Conservation (phyloP, 768 basidiomycete species). For the Myochromella boudieri region DNA sequence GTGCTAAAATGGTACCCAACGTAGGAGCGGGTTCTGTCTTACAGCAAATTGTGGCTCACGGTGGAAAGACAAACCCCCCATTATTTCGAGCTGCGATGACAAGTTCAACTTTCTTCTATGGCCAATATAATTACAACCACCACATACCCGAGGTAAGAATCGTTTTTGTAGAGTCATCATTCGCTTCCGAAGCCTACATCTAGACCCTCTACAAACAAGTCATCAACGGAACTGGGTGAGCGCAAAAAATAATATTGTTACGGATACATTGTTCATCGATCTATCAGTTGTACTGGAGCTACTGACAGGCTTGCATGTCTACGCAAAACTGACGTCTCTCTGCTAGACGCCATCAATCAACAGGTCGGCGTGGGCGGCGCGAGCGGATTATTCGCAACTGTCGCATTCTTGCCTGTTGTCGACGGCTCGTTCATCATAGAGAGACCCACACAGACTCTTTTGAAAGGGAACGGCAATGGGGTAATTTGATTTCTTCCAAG, state of each 20-base stretch:
- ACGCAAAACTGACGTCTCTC: too few relatives aligned
- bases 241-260: too few relatives aligned
- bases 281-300: too few relatives aligned
- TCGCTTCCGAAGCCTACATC: too few relatives aligned
- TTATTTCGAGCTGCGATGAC: constrained; percentile 42
- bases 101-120: constrained; percentile 42
- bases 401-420: constrained; percentile 40
- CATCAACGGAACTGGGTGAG: too few relatives aligned
- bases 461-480: constrained; percentile 36
- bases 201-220: too few relatives aligned
- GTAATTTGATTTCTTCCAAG: constrained; percentile 34
- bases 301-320: too few relatives aligned
- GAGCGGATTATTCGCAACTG: constrained; percentile 34
- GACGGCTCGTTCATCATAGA: constrained; percentile 44
- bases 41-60: constrained; percentile 45
- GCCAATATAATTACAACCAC: constrained; percentile 44
- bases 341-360: too few relatives aligned
- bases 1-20: too few relatives aligned
- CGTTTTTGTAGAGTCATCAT: too few relatives aligned
- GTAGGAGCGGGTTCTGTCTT: constrained; percentile 50
- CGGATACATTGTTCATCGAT: too few relatives aligned
- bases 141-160: constrained; percentile 18
- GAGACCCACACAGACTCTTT: constrained; percentile 35
- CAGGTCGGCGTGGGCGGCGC: not conserved
- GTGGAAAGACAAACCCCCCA: constrained; percentile 41